Evolutionary conservation across 345 rosid genomes (phyloP), one percentile per base, ranked within the genome.

Genomic region (Gossypium longicalyx): DNA sequence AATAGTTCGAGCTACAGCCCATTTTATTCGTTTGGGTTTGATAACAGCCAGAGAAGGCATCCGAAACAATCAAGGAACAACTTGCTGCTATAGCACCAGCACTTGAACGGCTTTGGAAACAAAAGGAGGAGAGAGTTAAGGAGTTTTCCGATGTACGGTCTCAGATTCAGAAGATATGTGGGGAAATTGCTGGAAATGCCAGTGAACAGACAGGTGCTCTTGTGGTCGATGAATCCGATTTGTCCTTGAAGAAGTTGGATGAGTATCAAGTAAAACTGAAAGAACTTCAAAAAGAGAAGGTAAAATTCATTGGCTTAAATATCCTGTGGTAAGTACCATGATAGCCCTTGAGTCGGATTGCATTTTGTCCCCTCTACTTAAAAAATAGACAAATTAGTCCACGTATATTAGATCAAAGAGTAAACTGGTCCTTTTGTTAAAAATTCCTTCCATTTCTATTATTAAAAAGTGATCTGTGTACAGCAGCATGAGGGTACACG

Each of bases 271-370:
- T 79, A 52, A 88, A 83, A 52, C 93, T 95, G 82, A 94, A 86
- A 81, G 96, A 93, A 82, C 98, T 93, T 65, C 92, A 95, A 73
- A 91, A 88, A 74, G 98, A 95, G 84, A 95, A 93, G 94, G 99
- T 91, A 79, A 76, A 34, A 25, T 0, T 72, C 58, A 22, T 41
- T 58, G 17, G 2, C 44, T n/a, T 78, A 60, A 19, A 10, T 70
- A 44, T 54, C 23, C 8, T n/a, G n/a, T 16, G 41, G 41, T 34
- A 34, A 34, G 41, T 34, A 5, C 0, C 41, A 34, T 34, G 7
- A 7, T 34, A 34, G 41, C 1, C 41, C 41, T 34, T 34, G 41
- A 34, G 7, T 34, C 41, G 1, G 41, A 34, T 34, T 29, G 38
- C 6, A 29, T 29, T 29, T 34, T 34, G 38, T 34, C 6, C 6